These are phyloP conservation scores for Moesziomyces sp. DNA, from an alignment of 1,284 basidiomycete species.

Conservation along the genomic window DNA sequence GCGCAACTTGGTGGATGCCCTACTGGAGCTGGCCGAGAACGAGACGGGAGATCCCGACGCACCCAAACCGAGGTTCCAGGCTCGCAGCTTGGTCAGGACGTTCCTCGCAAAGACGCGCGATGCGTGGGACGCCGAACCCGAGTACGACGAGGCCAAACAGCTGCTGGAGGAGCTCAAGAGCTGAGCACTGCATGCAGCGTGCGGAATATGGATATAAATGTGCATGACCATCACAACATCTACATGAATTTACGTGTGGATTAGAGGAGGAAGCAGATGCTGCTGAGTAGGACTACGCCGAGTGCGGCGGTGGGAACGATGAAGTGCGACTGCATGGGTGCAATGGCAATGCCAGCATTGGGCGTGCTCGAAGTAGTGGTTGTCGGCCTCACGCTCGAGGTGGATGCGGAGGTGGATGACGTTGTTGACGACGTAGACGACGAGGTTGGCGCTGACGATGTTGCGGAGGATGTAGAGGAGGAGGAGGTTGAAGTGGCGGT, in stretches of 20 bases:
- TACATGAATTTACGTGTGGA: not conserved
- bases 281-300: slow-evolving; percentile 24
- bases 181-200: slow-evolving; percentile 4
- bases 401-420: not conserved
- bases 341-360: slow-evolving; percentile 4
- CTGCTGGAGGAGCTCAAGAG: slow-evolving; percentile 55
- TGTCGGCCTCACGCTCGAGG: not conserved
- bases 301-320: slow-evolving; percentile 13
- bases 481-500: slow-evolving; percentile 11
- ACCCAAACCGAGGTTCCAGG: slow-evolving; percentile 81
- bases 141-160: slow-evolving; percentile 79
- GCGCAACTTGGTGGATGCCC: slow-evolving; percentile 74
- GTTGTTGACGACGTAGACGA: slow-evolving; percentile 3
- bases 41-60: slow-evolving; percentile 27
- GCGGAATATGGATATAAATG: not conserved
- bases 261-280: slow-evolving; percentile 43
- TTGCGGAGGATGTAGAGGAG: slow-evolving; percentile 9
- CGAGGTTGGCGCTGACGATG: slow-evolving; percentile 1
- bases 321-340: slow-evolving; percentile 2
- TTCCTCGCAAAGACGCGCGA: slow-evolving; percentile 80
- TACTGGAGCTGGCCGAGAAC: slow-evolving; percentile 83
- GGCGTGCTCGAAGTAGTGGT: slow-evolving; percentile 8
- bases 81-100: slow-evolving; percentile 83
- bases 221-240: not conserved
- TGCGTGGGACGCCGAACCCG: slow-evolving; percentile 83